These are phyloP conservation scores for Penicillium angulare DNA, from an alignment of 495 filamentous ascomycete genomes.

Conservation along the genomic window DNA sequence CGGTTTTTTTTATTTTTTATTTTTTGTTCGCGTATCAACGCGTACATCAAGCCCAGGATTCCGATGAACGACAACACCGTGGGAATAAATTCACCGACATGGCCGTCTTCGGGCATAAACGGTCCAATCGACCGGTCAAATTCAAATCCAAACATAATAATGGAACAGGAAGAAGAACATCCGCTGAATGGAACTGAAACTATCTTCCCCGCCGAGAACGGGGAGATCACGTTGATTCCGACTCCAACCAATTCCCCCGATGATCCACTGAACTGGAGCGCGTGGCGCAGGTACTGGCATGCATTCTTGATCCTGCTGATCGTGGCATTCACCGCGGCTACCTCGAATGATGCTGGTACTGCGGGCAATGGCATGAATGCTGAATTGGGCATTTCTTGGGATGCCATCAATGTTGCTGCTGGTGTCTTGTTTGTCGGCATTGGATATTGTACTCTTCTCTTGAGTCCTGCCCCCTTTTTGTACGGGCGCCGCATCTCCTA, in stretches of 20 bases:
- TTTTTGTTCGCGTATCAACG: too few relatives aligned
- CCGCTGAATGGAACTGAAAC: conserved; percentile 16
- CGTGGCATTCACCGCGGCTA: conserved; percentile 26
- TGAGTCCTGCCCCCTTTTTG: conserved; percentile 22
- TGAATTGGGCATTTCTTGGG: conserved; percentile 21
- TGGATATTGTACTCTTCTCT: conserved; percentile 21
- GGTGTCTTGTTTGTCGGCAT: conserved; percentile 27
- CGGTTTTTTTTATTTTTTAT: too few relatives aligned
- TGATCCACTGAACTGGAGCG: conserved; percentile 55
- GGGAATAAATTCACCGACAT: background rate
- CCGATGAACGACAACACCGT: conserved; percentile 4
- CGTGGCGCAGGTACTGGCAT: conserved; percentile 39
- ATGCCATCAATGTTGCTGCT: conserved; percentile 23
- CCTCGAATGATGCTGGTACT: conserved; percentile 27
- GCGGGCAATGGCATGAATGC: conserved; percentile 25
- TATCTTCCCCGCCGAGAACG: conserved; percentile 11
- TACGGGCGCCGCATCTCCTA: conserved; percentile 26
- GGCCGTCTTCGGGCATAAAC: conserved; percentile 5
- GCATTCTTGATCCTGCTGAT: conserved; percentile 21
- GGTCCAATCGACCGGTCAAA: conserved; percentile 1
- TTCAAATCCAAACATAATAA: background rate
- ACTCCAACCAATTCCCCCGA: conserved; percentile 48
- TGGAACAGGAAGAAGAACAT: conserved; percentile 2
- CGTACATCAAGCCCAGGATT: background rate
- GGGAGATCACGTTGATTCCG: conserved; percentile 48